These are phyloP conservation scores for Collariella sp. DNA, from an alignment of 495 filamentous ascomycete species.

Conservation along the genomic window DNA sequence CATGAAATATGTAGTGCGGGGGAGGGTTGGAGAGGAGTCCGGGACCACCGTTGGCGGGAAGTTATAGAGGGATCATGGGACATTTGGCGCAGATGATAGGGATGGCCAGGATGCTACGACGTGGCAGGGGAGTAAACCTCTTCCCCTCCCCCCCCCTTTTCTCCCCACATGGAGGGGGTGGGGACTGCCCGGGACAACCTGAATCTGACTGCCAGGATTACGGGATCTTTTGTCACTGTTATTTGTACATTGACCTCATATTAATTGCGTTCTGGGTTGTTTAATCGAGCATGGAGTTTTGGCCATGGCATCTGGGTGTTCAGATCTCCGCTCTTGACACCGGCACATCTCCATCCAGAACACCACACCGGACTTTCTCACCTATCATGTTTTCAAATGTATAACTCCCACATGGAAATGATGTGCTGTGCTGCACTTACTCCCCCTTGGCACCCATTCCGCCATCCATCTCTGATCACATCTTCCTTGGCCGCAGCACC, in stretches of 20 bases:
- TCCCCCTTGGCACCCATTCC: too few species aligned
- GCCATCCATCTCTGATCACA: too few species aligned
- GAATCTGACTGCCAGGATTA: constrained; percentile 19
- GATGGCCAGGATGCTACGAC: not conserved
- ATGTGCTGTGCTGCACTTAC: too few species aligned
- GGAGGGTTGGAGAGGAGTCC: not conserved
- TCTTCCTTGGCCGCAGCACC: too few species aligned
- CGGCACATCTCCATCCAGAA: too few species aligned
- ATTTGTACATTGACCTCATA: constrained; percentile 25
- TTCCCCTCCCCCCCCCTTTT: too few species aligned
- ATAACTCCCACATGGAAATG: too few species aligned
- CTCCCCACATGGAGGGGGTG: too few species aligned
- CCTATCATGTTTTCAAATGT: too few species aligned
- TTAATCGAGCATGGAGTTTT: constrained; percentile 27
- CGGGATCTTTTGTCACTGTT: constrained; percentile 17
- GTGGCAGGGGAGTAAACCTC: too few species aligned
- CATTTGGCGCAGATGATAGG: not conserved
- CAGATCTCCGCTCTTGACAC: too few species aligned
- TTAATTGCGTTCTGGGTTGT: constrained; percentile 19
- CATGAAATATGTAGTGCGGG: not conserved
- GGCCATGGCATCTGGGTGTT: not conserved
- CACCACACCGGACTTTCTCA: too few species aligned
- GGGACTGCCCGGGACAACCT: constrained; percentile 16
- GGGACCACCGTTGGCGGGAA: not conserved
- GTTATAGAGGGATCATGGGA: constrained; percentile 4